These are phyloP conservation scores for Blastomyces emzantsi DNA, from an alignment of 2,329 filamentous ascomycete species.

Conservation along the genomic window DNA sequence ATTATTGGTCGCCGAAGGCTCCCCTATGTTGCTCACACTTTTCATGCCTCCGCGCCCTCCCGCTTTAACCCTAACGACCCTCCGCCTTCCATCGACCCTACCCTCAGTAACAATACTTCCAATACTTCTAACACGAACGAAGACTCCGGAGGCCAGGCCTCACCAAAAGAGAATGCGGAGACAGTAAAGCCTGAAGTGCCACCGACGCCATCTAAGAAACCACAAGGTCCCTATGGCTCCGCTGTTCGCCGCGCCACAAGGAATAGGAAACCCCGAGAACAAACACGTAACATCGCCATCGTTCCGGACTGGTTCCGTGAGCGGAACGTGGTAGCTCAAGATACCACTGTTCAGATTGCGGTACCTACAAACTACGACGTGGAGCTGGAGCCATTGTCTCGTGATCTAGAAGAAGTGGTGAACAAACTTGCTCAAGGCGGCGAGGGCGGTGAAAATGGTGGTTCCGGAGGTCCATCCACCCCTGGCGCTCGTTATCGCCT, in stretches of 20 bases:
- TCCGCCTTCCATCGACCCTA: conserved; percentile 19
- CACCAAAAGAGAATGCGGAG: conserved; percentile 1
- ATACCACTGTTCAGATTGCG: conserved; percentile 13
- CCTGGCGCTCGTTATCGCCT: conserved; percentile 24
- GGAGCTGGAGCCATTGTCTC: conserved; percentile 21
- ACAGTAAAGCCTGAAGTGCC: conserved; percentile 10
- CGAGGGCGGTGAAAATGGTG: conserved; percentile 20
- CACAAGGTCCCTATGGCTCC: conserved; percentile 31
- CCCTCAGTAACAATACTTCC: conserved; percentile 19
- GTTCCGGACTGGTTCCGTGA: conserved; percentile 34
- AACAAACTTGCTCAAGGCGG: conserved; percentile 21
- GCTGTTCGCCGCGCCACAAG: conserved; percentile 32
- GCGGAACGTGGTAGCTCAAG: conserved; percentile 26
- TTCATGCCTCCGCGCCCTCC: conserved; percentile 27
- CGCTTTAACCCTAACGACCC: conserved; percentile 25
- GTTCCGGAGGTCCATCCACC: conserved; percentile 15
- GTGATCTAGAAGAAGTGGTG: conserved; percentile 16
- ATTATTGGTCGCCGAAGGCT: conserved; percentile 31
- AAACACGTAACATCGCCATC: conserved; percentile 17
- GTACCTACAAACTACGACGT: conserved; percentile 21
- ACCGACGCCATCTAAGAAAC: conserved; percentile 20
- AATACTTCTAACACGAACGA: conserved; percentile 15
- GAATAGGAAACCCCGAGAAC: conserved; percentile 24
- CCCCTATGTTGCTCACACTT: conserved; percentile 24
- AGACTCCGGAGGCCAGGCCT: background rate